phyloP scores from a whole-genome alignment of 2,329 filamentous ascomycete genomes.

The Colletotrichum paranaense region DNA sequence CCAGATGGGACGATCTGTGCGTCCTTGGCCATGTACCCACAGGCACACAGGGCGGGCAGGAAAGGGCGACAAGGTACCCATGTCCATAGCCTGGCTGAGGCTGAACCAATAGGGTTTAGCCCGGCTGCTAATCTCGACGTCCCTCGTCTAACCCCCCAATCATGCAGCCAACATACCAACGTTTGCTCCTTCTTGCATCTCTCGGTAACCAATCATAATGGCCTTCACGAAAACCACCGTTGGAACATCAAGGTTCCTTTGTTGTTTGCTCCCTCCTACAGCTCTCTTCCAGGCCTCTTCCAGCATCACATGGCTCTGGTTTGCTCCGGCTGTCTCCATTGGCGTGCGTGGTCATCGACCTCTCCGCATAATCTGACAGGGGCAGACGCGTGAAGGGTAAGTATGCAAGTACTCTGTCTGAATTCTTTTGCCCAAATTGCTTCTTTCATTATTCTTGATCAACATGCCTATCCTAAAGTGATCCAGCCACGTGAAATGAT shows the following conservation, averaged over 20 bases:
- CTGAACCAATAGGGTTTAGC: constrained; percentile 25
- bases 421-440: neutral
- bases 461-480: neutral
- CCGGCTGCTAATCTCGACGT: constrained; percentile 34
- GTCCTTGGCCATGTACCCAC: neutral
- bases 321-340: neutral
- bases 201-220: constrained; percentile 23
- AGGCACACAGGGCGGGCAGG: too few species aligned
- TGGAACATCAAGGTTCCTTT: neutral
- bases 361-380: neutral
- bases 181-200: constrained; percentile 31
- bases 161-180: neutral
- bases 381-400: neutral
- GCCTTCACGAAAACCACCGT: neutral
- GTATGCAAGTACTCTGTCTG: neutral
- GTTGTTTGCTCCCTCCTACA: constrained; percentile 11
- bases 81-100: neutral
- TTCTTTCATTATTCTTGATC: neutral
- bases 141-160: constrained; percentile 7
- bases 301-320: neutral
- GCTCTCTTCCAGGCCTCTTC: neutral
- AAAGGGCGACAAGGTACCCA: neutral
- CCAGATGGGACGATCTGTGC: neutral
- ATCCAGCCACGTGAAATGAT: neutral
- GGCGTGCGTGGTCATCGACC: neutral